Base-by-base conservation (phyloP, 1,284 basidiomycete genomes). In the Cutaneotrichosporon daszewskae region DNA sequence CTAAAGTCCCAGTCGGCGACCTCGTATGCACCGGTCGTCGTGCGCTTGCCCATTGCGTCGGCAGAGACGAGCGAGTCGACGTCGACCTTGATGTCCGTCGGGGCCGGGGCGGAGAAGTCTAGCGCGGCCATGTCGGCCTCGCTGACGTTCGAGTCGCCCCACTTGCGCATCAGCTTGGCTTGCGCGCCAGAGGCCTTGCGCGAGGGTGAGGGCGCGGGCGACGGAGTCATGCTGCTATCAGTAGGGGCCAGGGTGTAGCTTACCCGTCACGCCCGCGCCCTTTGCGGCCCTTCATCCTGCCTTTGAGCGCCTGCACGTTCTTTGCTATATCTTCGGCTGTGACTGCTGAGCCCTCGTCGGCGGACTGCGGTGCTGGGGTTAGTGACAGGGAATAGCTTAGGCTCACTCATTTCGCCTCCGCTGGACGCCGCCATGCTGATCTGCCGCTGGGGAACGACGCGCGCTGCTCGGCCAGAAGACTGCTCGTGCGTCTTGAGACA, bases 271-370 rank as follows among this genome's bases (percentile, higher is more conserved):
- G 60, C 77, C 78, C 63, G 72, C 74, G 58, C 55, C 64, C 64
- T 75, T 62, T 79, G 14, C 59, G 38, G 12, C 59, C 57, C 31
- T 64, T 64, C 56, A 94, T 72, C 28, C 88, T 78, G 42, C 79
- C 83, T 67, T 92, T 95, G 43, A 97, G 75, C 0, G 87, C 88
- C 60, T 91, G 84, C 2, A 95, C 86, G 60, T 92, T 96, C 58
- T 86, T 79, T 10, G 91, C 83, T 56, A 97, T 96, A 59, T 89
- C 83, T 60, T 92, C 83, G 42, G 87, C 87, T 53, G 62, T 61
- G 5, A 68, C 45, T 1, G 60, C 53, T 3, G 51, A 23, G n/a
- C 42, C 41, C 18, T 42, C 42, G 32, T 56, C 53, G 28, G 56
- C 55, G 1, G 58, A 57, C 14, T 38, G 39, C n/a, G 43, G 40